Conservation (phyloP, 2,329 filamentous ascomycete genomes). For the Aspergillus sp. region DNA sequence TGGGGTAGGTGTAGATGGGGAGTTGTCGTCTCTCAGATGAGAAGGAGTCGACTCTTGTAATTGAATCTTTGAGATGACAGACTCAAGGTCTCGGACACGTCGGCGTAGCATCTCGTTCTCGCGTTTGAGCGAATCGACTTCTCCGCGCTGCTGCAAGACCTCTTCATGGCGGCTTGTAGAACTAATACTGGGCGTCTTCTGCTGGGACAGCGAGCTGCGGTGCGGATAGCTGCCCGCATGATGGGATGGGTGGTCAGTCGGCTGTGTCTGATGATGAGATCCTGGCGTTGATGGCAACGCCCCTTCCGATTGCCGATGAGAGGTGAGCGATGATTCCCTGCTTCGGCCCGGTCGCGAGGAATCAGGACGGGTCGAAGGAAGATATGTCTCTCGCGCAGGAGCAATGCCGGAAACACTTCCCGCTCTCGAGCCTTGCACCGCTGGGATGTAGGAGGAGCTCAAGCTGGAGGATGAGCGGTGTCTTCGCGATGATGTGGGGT, state of each 20-base stretch:
- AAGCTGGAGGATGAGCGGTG: constrained; percentile 60
- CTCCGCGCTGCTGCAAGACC: constrained; percentile 42
- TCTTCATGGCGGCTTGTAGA: constrained; percentile 46
- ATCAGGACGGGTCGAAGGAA: constrained; percentile 35
- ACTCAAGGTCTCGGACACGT: constrained; percentile 49
- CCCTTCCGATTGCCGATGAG: constrained; percentile 39
- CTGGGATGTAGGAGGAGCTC: constrained; percentile 48
- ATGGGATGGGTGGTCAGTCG: constrained; percentile 32
- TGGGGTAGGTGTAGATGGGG: constrained; percentile 4
- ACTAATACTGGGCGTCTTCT: constrained; percentile 30
- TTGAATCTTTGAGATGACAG: constrained; percentile 36
- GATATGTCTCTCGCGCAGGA: constrained; percentile 42
- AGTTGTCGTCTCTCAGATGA: background rate
- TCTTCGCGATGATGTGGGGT: constrained; percentile 57
- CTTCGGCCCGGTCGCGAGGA: constrained; percentile 37
- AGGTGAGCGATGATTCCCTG: constrained; percentile 46
- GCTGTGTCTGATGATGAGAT: constrained; percentile 29
- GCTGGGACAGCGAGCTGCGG: constrained; percentile 34
- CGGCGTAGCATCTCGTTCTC: constrained; percentile 51
- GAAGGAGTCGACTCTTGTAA: constrained; percentile 14
- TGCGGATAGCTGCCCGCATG: constrained; percentile 30
- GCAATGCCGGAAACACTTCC: constrained; percentile 47
- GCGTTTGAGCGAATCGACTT: constrained; percentile 47
- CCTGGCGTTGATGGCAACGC: constrained; percentile 27
- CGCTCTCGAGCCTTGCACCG: constrained; percentile 36